Percentiles rank a stretch among this genome's conserved stretches.
Conservation (phyloP, 2,329 filamentous ascomycete genomes). For the Trichoderma afroharzianum region DNA sequence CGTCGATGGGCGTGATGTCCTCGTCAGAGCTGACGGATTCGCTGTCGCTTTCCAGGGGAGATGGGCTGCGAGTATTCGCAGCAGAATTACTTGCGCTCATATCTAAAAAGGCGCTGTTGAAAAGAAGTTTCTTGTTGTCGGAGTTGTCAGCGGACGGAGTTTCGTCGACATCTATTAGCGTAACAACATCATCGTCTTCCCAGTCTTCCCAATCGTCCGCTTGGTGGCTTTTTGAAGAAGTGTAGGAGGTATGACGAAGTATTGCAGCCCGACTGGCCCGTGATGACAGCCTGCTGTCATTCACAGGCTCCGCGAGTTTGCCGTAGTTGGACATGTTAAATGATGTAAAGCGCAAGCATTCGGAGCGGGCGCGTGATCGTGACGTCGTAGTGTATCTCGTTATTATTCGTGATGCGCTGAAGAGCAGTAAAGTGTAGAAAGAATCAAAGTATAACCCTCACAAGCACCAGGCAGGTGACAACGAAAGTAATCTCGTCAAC, state of each 20-base stretch:
- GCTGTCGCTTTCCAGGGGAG: conserved; percentile 21
- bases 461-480: conserved; percentile 14
- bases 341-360: conserved; percentile 9
- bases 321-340: conserved; percentile 19
- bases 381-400: neutral
- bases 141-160: conserved; percentile 24
- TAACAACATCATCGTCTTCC: conserved; percentile 46
- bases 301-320: conserved; percentile 11
- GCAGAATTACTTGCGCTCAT: conserved; percentile 1
- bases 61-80: conserved; percentile 2
- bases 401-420: neutral
- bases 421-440: neutral
- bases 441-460: conserved; percentile 3
- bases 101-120: neutral
- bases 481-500: neutral
- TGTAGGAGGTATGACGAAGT: conserved; percentile 20
- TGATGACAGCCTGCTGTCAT: neutral
- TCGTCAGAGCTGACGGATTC: conserved; percentile 12
- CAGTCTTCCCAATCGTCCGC: conserved; percentile 52
- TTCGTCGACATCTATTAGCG: conserved; percentile 38
- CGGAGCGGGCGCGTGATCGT: neutral
- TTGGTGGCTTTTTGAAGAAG: conserved; percentile 15
- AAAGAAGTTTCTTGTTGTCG: neutral
- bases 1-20: conserved; percentile 3
- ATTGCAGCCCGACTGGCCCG: conserved; percentile 15